These are phyloP conservation scores for Heliosperma pusillum DNA, from an alignment of 148 eudicot species.

Conservation along the genomic window DNA sequence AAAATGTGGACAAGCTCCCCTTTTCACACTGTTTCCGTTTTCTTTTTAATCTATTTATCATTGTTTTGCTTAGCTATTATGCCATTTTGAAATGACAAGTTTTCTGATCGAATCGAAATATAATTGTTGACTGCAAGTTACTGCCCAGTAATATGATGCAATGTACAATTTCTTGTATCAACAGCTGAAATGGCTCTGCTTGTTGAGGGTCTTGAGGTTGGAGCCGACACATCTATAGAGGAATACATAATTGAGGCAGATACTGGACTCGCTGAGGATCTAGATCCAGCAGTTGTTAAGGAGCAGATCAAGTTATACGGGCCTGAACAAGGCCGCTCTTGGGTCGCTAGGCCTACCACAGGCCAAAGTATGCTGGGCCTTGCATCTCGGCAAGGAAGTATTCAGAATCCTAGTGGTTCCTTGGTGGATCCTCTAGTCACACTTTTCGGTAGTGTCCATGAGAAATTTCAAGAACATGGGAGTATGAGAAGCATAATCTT, in stretches of 20 bases:
- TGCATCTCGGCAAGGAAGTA: conserved; percentile 56
- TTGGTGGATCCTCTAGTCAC: conserved; percentile 55
- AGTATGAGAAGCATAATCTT: conserved; percentile 59
- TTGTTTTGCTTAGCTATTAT: not conserved
- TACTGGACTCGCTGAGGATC: conserved; percentile 32
- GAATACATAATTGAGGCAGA: conserved; percentile 54
- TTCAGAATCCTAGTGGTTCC: conserved; percentile 30
- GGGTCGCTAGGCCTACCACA: conserved; percentile 57
- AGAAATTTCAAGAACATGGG: conserved; percentile 55
- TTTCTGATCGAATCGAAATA: not conserved
- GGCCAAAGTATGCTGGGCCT: conserved; percentile 53
- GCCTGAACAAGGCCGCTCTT: conserved; percentile 47
- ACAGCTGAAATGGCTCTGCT: conserved; percentile 65
- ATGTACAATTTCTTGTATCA: conserved; percentile 18
- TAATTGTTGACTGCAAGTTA: conserved; percentile 12
- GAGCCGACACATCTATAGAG: conserved; percentile 45
- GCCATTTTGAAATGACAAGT: not conserved
- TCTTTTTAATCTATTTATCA: too few relatives aligned
- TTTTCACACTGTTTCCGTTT: not conserved
- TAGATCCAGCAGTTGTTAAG: conserved; percentile 31
- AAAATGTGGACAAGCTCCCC: not conserved
- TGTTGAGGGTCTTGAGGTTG: conserved; percentile 62
- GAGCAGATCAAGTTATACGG: conserved; percentile 51
- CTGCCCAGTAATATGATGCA: conserved; percentile 10
- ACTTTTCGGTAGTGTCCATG: conserved; percentile 57